Evolutionary conservation across 768 basidiomycete species (phyloP).

Genomic region (Dentipellis fragilis): DNA sequence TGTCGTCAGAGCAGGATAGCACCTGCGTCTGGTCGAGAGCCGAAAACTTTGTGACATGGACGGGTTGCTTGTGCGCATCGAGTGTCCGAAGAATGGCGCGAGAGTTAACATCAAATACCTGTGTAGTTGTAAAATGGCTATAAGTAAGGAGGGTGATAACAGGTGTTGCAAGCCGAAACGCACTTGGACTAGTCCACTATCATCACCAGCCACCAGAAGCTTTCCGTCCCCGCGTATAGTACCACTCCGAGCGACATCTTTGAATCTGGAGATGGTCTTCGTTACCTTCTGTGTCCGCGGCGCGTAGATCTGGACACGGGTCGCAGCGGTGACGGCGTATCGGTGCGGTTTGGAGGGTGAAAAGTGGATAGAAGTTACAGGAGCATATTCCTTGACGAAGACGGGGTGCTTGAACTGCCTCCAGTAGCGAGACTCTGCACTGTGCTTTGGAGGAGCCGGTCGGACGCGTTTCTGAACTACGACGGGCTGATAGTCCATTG

Average conservation of each 20-base stretch:
- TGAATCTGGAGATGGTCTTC: slow-evolving; percentile 95
- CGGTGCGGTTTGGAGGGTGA: slow-evolving; percentile 79
- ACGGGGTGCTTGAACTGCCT: slow-evolving; percentile 82
- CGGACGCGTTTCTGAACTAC: slow-evolving; percentile 50
- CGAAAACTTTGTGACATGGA: slow-evolving; percentile 92
- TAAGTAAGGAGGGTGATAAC: neutral
- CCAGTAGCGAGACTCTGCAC: slow-evolving; percentile 76
- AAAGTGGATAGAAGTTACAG: slow-evolving; percentile 92
- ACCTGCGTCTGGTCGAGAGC: slow-evolving; percentile 70
- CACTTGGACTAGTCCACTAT: slow-evolving; percentile 80
- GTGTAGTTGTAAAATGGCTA: neutral
- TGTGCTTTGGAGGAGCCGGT: slow-evolving; percentile 48
- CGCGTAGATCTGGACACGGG: slow-evolving; percentile 90
- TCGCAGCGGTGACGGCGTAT: slow-evolving; percentile 93
- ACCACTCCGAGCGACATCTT: slow-evolving; percentile 87
- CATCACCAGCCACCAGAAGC: slow-evolving; percentile 90
- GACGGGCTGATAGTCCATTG: slow-evolving; percentile 78
- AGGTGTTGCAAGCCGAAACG: slow-evolving; percentile 4
- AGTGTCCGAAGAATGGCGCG: slow-evolving; percentile 89
- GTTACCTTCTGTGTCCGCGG: slow-evolving; percentile 93
- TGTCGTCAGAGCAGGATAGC: slow-evolving; percentile 93
- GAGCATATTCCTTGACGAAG: slow-evolving; percentile 95
- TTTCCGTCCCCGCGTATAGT: slow-evolving; percentile 90
- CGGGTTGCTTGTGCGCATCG: slow-evolving; percentile 91
- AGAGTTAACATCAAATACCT: slow-evolving; percentile 88